phyloP scores from a whole-genome alignment of 2,329 filamentous ascomycete species.

The Diaporthe amygdali region DNA sequence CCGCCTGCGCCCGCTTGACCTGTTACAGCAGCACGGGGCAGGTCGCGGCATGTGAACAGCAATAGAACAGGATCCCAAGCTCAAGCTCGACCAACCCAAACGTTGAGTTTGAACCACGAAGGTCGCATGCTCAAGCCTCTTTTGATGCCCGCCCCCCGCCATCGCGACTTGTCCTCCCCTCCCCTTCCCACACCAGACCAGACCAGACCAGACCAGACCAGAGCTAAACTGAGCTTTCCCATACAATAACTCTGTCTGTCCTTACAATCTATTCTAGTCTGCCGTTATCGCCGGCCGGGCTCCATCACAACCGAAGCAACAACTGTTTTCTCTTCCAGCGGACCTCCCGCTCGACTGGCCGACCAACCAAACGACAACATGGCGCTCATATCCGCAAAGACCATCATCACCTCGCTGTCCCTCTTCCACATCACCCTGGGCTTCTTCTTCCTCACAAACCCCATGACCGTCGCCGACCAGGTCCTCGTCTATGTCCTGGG shows the following conservation, averaged over 20 bases:
- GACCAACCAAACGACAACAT: conserved; percentile 54
- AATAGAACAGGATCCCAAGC: neutral
- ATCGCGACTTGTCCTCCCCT: neutral
- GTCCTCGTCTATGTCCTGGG: conserved; percentile 81
- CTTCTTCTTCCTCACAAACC: conserved; percentile 81
- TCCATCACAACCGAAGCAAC: no score
- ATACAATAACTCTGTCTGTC: no score
- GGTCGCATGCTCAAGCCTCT: neutral
- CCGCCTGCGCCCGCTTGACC: neutral
- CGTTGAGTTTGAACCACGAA: neutral
- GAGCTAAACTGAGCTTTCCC: neutral
- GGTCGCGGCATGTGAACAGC: neutral
- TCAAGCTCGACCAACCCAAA: conserved; percentile 2
- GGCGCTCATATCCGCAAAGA: conserved; percentile 80
- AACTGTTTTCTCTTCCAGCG: neutral
- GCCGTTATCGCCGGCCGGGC: no score
- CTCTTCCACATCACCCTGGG: conserved; percentile 85
- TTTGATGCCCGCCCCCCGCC: neutral
- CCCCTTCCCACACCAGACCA: no score
- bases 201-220: neutral
- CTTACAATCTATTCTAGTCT: no score
- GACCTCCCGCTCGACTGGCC: conserved; percentile 18
- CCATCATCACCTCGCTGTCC: conserved; percentile 80
- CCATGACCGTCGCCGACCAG: conserved; percentile 76
- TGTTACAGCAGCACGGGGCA: conserved; percentile 8